Base-by-base conservation (phyloP, 2,329 filamentous ascomycete species). In the Xylariales sp. region DNA sequence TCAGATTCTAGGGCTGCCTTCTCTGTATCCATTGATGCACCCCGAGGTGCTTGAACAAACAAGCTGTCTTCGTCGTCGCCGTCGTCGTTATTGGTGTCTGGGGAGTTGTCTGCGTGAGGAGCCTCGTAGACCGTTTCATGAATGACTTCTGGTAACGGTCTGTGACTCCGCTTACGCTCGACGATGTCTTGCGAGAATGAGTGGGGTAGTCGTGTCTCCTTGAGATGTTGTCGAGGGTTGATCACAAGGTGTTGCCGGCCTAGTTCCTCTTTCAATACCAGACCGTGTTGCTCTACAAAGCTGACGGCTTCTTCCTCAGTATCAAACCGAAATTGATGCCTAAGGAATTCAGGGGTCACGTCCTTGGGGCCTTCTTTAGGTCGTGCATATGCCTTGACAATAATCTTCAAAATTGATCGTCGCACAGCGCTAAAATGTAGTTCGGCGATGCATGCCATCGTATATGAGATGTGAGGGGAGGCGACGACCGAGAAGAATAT, bases 381-480 rank as follows among this genome's bases (percentile, higher is more conserved):
- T 43, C 78, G 71, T 2, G 74, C 68, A 46, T 81, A 77, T 1
- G 74, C 69, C 41, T 64, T 69, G 38, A 74, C 70, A 16, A 84
- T 62, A 12, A 73, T 71, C 40, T 70, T 70, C 14, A 84, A 56
- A 12, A 82, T 74, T 10, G 72, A 69, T 40, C 77, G 76, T 29
- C 81, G 77, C 22, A 84, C 64, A 25, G 71, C 67, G 29, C 76
- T 74, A 44, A 85, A 83, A 52, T 82, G 78, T n/a, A 80, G 76
- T 52, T 84, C 80, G 5, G 80, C 80, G 45, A 85, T 75, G 50
- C 81, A 84, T 11, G 80, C 81, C 78, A 84, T 82, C 1, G 78
- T 82, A 53, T 84, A 85, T 1, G 81, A 84, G 3, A 82, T 73
- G 12, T 66, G 61, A 0, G 67, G 63, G 29, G 73, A 69, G 48